Base-by-base conservation (phyloP, 2,329 filamentous ascomycete species). In the Xylaria sp. region DNA sequence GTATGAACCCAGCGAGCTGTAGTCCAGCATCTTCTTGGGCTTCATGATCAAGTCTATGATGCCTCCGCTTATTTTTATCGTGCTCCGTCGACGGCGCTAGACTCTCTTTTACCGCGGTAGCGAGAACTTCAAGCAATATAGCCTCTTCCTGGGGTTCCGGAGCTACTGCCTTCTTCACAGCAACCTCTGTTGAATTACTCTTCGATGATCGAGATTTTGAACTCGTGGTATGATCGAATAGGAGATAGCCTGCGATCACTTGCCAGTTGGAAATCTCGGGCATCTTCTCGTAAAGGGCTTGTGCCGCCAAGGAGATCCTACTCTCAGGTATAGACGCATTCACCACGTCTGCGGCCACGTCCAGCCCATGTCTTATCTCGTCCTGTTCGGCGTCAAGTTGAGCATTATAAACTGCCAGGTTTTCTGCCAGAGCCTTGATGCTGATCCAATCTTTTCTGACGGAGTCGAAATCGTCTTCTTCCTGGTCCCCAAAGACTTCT, bases 381-480 rank as follows among this genome's bases (percentile, higher is more conserved):
- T 81, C 81, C 63, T 89, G 81, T 33, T 88, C 86, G 44, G 88
- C 85, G 57, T 87, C 84, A 49, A 90, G 83, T 72, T 92, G 89
- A 5, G 86, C 83, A 76, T 97, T 93, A 74, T 97, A 98, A 10
- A 88, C 87, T 36, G 92, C 87, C 29, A 99, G 84, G 11, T 92
- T 91, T 78, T 97, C 93, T 2, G 92, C 92, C 15, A 99, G 84
- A 71, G 92, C 95, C 80, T 98, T 99, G 76, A 96, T 88, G 76
- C 92, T 93, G 73, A 98, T 87, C 96, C 96, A 99, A 69, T 92
- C 90, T 51, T 89, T 84, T 67, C 92, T 90, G 2, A 94, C 92
- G 1, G 89, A 88, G 60, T 92, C 89, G 68, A 89, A 92, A 70
- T 94, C 90, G 13, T 94, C 91, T 17, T 91, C 89, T n/a, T 92